phyloP scores from a whole-genome alignment of 768 basidiomycete genomes.

The Amanita inopinata region DNA sequence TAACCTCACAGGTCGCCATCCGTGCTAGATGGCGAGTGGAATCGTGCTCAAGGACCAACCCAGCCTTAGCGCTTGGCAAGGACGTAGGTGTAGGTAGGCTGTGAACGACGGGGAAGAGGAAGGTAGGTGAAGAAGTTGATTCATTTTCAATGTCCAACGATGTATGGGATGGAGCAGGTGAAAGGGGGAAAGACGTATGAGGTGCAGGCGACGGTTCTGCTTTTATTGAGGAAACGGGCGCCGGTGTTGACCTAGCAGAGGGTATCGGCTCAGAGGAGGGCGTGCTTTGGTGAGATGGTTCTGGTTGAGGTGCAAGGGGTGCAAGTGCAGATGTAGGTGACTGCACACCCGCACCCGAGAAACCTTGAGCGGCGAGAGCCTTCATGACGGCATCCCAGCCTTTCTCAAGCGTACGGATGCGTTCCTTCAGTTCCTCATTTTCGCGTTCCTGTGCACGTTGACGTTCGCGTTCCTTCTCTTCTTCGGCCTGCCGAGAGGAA shows the following conservation, averaged over 20 bases:
- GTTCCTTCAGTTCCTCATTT: constrained; percentile 66
- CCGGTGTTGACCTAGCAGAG: constrained; percentile 17
- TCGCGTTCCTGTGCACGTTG: constrained; percentile 40
- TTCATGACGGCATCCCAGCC: constrained; percentile 78
- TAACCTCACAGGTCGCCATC: constrained; percentile 81
- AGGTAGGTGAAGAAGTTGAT: constrained; percentile 18
- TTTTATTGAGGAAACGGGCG: constrained; percentile 22
- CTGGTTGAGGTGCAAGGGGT: constrained; percentile 17
- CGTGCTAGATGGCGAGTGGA: constrained; percentile 98
- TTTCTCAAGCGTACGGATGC: constrained; percentile 68
- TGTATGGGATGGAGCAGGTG: constrained; percentile 24
- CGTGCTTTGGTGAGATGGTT: constrained; percentile 16
- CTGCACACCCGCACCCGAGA: constrained; percentile 35
- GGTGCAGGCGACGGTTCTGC: constrained; percentile 22
- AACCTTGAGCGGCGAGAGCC: constrained; percentile 60
- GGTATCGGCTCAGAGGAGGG: constrained; percentile 20
- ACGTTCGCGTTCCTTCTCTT: constrained; percentile 37
- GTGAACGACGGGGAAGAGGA: constrained; percentile 26
- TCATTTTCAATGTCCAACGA: constrained; percentile 22
- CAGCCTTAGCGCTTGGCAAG: constrained; percentile 17
- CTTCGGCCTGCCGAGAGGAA: constrained; percentile 17
- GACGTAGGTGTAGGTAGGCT: constrained; percentile 8
- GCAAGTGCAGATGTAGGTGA: constrained; percentile 16
- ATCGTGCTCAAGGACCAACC: constrained; percentile 28
- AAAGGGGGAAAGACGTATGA: constrained; percentile 25